Percentiles rank a stretch among this genome's conserved stretches.
These are phyloP conservation scores for Pelargonium nanum DNA, from an alignment of 345 rosid genomes.

Conservation along the genomic window DNA sequence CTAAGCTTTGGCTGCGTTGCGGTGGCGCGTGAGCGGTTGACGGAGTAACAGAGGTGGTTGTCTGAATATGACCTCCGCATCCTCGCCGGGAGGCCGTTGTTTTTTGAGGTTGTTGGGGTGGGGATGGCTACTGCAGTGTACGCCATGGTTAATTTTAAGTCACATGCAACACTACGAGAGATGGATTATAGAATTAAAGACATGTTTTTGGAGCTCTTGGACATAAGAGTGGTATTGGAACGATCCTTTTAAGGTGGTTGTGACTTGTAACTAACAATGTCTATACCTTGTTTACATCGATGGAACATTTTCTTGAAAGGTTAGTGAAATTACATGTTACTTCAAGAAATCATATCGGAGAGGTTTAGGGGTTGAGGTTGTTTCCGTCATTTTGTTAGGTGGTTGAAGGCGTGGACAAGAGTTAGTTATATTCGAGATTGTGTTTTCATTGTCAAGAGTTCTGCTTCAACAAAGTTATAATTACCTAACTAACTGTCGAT, in stretches of 20 bases:
- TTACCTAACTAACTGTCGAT: too few species aligned
- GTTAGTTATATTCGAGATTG: background rate
- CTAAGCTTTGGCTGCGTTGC: constrained; percentile 39
- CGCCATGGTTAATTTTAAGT: background rate
- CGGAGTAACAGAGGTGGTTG: constrained; percentile 42
- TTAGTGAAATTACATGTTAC: background rate
- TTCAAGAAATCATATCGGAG: too few species aligned
- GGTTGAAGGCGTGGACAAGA: background rate
- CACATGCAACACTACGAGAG: too few species aligned
- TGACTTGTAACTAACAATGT: background rate
- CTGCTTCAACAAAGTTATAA: too few species aligned
- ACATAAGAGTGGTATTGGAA: background rate
- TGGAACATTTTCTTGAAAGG: background rate
- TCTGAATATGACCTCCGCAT: constrained; percentile 55
- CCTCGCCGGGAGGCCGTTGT: constrained; percentile 7
- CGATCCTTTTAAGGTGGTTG: background rate
- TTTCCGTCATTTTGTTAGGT: background rate
- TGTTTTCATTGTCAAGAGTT: too few species aligned
- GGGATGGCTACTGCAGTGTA: background rate
- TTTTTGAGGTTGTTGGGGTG: background rate
- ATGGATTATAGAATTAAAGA: too few species aligned
- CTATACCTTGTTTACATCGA: background rate
- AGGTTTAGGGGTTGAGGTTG: background rate
- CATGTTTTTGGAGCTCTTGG: background rate
- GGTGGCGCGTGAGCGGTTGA: constrained; percentile 30